phyloP scores from a whole-genome alignment of 805 yeast species.

The Pichia scutulata region DNA sequence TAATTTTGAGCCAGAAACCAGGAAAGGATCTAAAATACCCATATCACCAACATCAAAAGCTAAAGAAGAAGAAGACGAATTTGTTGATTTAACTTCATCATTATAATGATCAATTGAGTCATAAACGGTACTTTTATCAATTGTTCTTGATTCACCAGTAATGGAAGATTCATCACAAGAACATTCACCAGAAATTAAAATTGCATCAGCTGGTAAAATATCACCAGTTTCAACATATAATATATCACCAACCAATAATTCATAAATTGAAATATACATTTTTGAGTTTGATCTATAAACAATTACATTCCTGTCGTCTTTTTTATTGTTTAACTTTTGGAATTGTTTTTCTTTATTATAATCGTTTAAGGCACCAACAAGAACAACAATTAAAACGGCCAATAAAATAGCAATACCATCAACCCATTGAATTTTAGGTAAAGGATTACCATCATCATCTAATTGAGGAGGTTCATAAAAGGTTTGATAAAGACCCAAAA shows the following conservation, averaged over 20 bases:
- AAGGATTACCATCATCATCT: conserved; percentile 68
- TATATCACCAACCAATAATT: conserved; percentile 81
- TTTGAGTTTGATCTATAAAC: conserved; percentile 71
- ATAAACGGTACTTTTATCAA: conserved; percentile 56
- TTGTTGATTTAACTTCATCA: conserved; percentile 22
- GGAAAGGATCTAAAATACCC: conserved; percentile 62
- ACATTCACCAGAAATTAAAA: conserved; percentile 64
- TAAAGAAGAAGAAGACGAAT: conserved; percentile 8
- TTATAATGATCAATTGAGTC: conserved; percentile 25
- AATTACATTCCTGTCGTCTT: conserved; percentile 72
- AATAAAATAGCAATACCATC: conserved; percentile 97
- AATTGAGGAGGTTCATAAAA: conserved; percentile 74
- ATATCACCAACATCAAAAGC: conserved; percentile 32
- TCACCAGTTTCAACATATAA: conserved; percentile 87
- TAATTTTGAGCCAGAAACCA: conserved; percentile 87
- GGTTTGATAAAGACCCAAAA: conserved; percentile 86
- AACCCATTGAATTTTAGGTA: conserved; percentile 93
- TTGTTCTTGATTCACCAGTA: conserved; percentile 89
- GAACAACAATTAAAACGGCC: conserved; percentile 83
- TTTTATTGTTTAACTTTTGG: conserved; percentile 77
- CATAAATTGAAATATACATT: conserved; percentile 58
- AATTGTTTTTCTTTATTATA: conserved; percentile 95
- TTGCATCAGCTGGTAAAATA: conserved; percentile 81
- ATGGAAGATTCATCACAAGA: conserved; percentile 89
- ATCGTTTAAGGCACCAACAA: conserved; percentile 94